A percentile compares a stretch with the other conserved stretches of the same genome.
Evolutionary conservation across 306 rosid species (phyloP).

Genomic region (Styphnolobium japonicum): DNA sequence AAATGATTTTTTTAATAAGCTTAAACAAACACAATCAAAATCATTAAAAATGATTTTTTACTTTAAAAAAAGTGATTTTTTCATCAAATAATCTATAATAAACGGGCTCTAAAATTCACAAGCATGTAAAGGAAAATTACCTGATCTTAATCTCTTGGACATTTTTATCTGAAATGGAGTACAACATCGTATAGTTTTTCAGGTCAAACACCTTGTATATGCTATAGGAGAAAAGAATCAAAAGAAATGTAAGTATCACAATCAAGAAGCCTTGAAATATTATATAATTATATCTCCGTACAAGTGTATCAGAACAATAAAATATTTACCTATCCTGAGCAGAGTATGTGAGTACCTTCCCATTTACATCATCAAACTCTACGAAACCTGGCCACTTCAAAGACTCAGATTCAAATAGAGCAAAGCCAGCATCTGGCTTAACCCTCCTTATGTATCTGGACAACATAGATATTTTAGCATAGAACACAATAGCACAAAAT

Average conservation of each 20-base stretch:
- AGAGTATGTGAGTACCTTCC: slow-evolving; percentile 92
- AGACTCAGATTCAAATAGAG: slow-evolving; percentile 94
- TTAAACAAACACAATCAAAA: no score
- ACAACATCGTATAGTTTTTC: slow-evolving; percentile 88
- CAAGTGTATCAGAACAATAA: not conserved
- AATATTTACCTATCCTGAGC: slow-evolving; percentile 77
- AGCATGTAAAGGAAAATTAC: slow-evolving; percentile 32
- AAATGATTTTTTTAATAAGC: no score
- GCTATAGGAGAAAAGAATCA: slow-evolving; percentile 35
- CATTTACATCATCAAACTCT: slow-evolving; percentile 97
- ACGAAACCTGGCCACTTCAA: slow-evolving; percentile 99
- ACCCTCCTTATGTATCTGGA: slow-evolving; percentile 87
- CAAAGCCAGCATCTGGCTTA: slow-evolving; percentile 90
- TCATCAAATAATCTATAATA: no score
- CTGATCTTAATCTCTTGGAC: slow-evolving; percentile 98
- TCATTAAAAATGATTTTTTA: no score
- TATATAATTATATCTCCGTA: slow-evolving; percentile 8
- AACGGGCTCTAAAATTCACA: no score
- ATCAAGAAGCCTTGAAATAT: not conserved
- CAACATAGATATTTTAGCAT: slow-evolving; percentile 27
- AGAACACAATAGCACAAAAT: slow-evolving; percentile 24
- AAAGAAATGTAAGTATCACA: not conserved
- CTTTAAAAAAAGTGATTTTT: no score
- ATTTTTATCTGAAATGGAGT: slow-evolving; percentile 86
- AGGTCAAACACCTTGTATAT: slow-evolving; percentile 96